These are phyloP conservation scores for Holtermanniella nyarrowii DNA, from an alignment of 768 basidiomycete genomes.

Conservation along the genomic window DNA sequence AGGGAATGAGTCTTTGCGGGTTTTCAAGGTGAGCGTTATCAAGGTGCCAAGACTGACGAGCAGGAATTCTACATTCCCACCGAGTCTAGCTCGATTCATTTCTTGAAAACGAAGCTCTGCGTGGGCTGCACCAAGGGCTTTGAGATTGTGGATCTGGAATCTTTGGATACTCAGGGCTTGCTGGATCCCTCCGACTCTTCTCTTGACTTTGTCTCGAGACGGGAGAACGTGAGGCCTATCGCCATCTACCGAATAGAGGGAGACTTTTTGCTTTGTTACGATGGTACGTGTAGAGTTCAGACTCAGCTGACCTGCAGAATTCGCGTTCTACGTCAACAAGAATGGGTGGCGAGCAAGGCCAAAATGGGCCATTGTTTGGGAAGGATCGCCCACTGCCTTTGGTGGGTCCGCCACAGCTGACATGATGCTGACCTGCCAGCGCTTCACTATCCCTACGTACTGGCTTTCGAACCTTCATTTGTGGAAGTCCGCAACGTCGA, in stretches of 20 bases:
- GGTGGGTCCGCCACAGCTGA: slow-evolving; percentile 50
- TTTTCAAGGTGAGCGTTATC: slow-evolving; percentile 60
- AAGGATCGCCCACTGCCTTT: slow-evolving; percentile 84
- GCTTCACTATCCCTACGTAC: slow-evolving; percentile 87
- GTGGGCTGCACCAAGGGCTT: slow-evolving; percentile 96
- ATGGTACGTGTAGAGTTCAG: slow-evolving; percentile 52
- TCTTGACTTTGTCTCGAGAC: slow-evolving; percentile 84
- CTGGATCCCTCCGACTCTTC: slow-evolving; percentile 84
- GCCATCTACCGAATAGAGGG: slow-evolving; percentile 94
- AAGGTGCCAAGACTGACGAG: slow-evolving; percentile 1
- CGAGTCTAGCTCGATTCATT: slow-evolving; percentile 91
- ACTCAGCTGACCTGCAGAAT: slow-evolving; percentile 52
- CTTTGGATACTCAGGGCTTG: slow-evolving; percentile 88
- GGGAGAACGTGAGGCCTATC: slow-evolving; percentile 81
- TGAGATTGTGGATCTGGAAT: slow-evolving; percentile 96
- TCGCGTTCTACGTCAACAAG: slow-evolving; percentile 97
- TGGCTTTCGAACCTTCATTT: slow-evolving; percentile 93
- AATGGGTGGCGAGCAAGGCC: slow-evolving; percentile 81
- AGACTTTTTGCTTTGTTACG: slow-evolving; percentile 94
- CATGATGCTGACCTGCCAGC: slow-evolving; percentile 46
- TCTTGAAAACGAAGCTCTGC: slow-evolving; percentile 92
- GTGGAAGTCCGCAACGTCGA: slow-evolving; percentile 95
- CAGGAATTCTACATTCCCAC: slow-evolving; percentile 99
- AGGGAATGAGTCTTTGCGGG: slow-evolving; percentile 81
- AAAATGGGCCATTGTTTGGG: slow-evolving; percentile 90